Conservation (phyloP, 352 stramenopile species). For the Thalassiosira allenii region DNA sequence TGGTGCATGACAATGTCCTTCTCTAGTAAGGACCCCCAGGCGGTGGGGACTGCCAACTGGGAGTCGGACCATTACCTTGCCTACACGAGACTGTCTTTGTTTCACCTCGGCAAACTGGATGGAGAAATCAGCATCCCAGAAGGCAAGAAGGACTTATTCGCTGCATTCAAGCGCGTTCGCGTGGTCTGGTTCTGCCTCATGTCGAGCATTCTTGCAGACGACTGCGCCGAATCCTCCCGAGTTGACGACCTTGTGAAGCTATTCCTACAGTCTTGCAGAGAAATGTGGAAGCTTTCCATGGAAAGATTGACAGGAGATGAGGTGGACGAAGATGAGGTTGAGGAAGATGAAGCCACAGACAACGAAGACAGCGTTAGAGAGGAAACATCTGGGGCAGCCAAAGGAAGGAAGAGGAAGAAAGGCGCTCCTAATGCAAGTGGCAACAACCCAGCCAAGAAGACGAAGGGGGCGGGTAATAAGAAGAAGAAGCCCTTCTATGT, state of each 20-base stretch:
- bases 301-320: too few relatives aligned
- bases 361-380: too few relatives aligned
- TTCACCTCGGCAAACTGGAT: conserved; percentile 11
- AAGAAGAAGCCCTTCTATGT: conserved; percentile 3
- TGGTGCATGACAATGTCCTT: conserved; percentile 19
- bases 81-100: conserved; percentile 14
- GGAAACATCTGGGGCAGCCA: too few relatives aligned
- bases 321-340: too few relatives aligned
- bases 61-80: conserved; percentile 23
- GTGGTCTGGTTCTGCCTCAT: conserved; percentile 18
- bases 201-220: conserved; percentile 12
- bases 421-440: too few relatives aligned
- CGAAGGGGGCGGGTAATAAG: too few relatives aligned
- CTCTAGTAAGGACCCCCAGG: neutral
- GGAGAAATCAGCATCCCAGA: neutral
- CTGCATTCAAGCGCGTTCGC: neutral
- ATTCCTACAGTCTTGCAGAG: neutral
- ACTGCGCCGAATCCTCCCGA: neutral
- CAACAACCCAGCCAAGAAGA: too few relatives aligned
- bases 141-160: neutral
- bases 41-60: conserved; percentile 15
- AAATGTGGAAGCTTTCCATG: too few relatives aligned
- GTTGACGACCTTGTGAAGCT: neutral
- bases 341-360: too few relatives aligned
- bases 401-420: too few relatives aligned